Evolutionary conservation across 2,329 filamentous ascomycete species (phyloP).

Genomic region (Ophiocordyceps robertsii): DNA sequence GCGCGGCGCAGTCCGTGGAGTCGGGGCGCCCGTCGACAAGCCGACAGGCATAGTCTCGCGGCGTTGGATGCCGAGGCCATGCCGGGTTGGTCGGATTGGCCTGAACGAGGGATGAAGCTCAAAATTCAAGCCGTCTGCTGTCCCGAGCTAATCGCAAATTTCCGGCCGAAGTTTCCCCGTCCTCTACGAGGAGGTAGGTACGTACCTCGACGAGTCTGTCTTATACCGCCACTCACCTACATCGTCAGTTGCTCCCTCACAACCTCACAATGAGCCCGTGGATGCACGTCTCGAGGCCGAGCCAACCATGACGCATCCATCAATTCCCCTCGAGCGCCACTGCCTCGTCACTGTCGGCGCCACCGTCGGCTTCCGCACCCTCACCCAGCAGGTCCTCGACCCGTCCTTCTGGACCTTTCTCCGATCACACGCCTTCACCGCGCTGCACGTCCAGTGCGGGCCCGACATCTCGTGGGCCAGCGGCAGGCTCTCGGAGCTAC

Average conservation of each 20-base stretch:
- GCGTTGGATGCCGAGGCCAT: conserved; percentile 26
- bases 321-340: conserved; percentile 9
- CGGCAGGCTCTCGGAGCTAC: conserved; percentile 5
- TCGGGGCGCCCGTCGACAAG: conserved; percentile 17
- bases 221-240: no score
- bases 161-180: neutral
- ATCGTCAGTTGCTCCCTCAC: neutral
- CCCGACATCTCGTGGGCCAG: conserved; percentile 36
- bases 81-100: conserved; percentile 2
- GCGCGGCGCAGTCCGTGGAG: conserved; percentile 10
- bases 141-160: neutral
- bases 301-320: neutral
- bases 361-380: conserved; percentile 65
- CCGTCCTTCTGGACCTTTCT: conserved; percentile 51
- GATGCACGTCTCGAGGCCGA: neutral
- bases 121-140: neutral
- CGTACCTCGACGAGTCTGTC: neutral
- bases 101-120: neutral
- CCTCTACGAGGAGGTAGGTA: neutral
- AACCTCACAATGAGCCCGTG: neutral
- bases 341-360: conserved; percentile 90
- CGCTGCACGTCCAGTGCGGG: conserved; percentile 72
- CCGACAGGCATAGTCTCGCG: conserved; percentile 20
- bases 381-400: conserved; percentile 54
- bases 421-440: conserved; percentile 45